Evolutionary conservation across 495 filamentous ascomycete species (phyloP).

Genomic region (Aspergillus leporis): DNA sequence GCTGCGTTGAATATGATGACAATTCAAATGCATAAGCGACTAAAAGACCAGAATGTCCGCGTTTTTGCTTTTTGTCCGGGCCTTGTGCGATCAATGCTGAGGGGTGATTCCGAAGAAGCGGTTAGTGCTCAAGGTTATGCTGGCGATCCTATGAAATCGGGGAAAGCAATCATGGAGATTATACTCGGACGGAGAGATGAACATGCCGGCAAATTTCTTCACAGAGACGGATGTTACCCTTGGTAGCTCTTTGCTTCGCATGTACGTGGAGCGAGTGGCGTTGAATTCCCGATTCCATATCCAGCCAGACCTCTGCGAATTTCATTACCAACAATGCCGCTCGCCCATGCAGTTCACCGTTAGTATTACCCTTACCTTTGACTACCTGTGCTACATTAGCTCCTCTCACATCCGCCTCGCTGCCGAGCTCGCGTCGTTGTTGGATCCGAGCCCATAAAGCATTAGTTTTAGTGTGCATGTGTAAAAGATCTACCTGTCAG

Average conservation of each 20-base stretch:
- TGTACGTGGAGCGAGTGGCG: too few relatives aligned
- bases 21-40: constrained; percentile 10
- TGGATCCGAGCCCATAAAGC: too few relatives aligned
- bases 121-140: constrained; percentile 27
- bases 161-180: constrained; percentile 33
- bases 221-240: constrained; percentile 26
- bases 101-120: constrained; percentile 31
- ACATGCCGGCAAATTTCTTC: constrained; percentile 35
- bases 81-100: constrained; percentile 38
- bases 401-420: too few relatives aligned
- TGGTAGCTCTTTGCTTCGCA: constrained; percentile 25
- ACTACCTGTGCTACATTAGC: too few relatives aligned
- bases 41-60: constrained; percentile 12
- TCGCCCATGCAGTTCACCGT: too few relatives aligned
- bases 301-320: too few relatives aligned
- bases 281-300: too few relatives aligned
- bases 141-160: constrained; percentile 33
- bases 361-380: too few relatives aligned
- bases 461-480: too few relatives aligned
- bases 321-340: too few relatives aligned
- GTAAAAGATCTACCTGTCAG: too few relatives aligned
- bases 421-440: too few relatives aligned
- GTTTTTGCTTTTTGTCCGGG: constrained; percentile 32
- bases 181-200: constrained; percentile 34
- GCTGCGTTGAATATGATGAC: constrained; percentile 17